These are phyloP conservation scores for Coemansia furcata DNA, from an alignment of 192 early-diverging fungal species.

Conservation along the genomic window DNA sequence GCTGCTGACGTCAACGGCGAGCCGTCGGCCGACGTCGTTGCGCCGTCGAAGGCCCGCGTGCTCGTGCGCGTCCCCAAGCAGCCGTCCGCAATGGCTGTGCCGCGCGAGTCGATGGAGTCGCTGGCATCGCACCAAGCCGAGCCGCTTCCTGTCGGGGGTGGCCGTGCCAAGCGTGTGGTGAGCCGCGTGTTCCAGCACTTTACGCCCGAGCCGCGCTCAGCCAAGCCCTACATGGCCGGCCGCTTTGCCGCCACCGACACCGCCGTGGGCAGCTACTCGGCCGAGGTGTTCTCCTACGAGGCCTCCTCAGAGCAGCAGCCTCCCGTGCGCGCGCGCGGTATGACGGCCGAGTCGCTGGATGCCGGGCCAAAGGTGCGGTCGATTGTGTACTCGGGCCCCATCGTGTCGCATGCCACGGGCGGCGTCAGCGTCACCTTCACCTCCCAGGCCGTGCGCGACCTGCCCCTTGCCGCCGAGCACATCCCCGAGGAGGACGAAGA, in stretches of 20 bases:
- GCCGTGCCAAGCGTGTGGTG: constrained; percentile 44
- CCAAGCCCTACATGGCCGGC: constrained; percentile 27
- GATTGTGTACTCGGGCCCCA: constrained; percentile 42
- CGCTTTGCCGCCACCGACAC: constrained; percentile 43
- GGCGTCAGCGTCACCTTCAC: constrained; percentile 51
- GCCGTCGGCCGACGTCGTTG: neutral
- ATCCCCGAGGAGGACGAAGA: constrained; percentile 21
- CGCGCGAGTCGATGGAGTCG: constrained; percentile 27
- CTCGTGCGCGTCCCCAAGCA: constrained; percentile 23
- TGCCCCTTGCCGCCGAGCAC: constrained; percentile 23
- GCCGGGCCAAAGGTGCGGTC: constrained; percentile 25
- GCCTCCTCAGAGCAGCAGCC: neutral
- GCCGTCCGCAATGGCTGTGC: neutral
- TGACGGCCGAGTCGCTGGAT: constrained; percentile 27
- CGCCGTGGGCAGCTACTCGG: constrained; percentile 38
- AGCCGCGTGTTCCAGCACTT: constrained; percentile 35
- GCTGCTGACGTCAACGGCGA: constrained; percentile 32
- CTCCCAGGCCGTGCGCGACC: constrained; percentile 38
- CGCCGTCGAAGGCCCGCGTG: constrained; percentile 29
- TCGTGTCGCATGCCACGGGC: constrained; percentile 37
- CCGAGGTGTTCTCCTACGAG: constrained; percentile 34
- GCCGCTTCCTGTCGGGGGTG: neutral
- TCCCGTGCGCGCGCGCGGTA: constrained; percentile 10
- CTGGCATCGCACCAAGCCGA: neutral
- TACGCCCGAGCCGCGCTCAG: constrained; percentile 5